A percentile compares a stretch with the other conserved stretches of the same genome.
Conservation (phyloP, 129 eudicot species). For the Heracleum sosnowskyi region DNA sequence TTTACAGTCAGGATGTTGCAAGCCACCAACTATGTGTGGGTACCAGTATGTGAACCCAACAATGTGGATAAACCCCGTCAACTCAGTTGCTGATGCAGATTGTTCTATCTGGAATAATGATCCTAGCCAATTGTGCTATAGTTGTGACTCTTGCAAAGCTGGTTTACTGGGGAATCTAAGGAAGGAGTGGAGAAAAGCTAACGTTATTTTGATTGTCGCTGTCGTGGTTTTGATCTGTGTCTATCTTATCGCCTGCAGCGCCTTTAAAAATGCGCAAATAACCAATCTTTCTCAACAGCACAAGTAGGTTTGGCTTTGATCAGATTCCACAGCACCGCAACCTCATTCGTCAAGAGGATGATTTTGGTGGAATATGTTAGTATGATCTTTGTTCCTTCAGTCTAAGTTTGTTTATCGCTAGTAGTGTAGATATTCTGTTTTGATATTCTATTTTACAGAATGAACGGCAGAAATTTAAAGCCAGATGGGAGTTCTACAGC, state of each 20-base stretch:
- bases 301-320: constrained; percentile 57
- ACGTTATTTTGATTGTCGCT: constrained; percentile 54
- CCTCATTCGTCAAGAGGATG: neutral
- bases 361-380: neutral
- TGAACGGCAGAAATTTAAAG: constrained; percentile 1
- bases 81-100: constrained; percentile 52
- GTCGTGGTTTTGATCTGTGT: constrained; percentile 76
- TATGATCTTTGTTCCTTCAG: neutral
- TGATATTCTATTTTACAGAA: constrained; percentile 2
- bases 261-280: constrained; percentile 75
- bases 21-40: constrained; percentile 85
- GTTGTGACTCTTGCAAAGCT: constrained; percentile 83
- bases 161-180: constrained; percentile 87
- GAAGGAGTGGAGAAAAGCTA: constrained; percentile 84
- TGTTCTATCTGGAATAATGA: constrained; percentile 82
- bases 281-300: constrained; percentile 55
- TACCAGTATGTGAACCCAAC: constrained; percentile 81
- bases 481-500: neutral
- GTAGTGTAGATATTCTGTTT: neutral
- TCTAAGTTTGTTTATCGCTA: neutral
- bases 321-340: neutral
- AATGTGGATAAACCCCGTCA: constrained; percentile 71
- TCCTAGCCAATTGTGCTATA: constrained; percentile 69
- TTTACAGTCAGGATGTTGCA: constrained; percentile 92
- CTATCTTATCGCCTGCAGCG: constrained; percentile 83